Conservation (phyloP, 495 filamentous ascomycete genomes). For the Cetradonia linearis region DNA sequence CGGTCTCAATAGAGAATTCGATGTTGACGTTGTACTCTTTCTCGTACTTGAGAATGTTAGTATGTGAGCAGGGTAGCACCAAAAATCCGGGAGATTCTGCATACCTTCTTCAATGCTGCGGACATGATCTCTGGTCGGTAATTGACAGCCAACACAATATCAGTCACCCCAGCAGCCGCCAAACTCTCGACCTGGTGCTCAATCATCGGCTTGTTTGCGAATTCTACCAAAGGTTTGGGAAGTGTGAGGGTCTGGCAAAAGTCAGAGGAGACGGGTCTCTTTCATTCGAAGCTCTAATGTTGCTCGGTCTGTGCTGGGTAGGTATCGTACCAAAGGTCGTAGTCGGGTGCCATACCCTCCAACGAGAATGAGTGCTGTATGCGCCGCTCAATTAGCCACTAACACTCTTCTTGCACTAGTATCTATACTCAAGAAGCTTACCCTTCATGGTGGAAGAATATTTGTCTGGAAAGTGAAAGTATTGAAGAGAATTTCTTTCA, state of each 20-base stretch:
- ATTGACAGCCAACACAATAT: slow-evolving; percentile 97
- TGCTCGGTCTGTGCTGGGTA: slow-evolving; percentile 19
- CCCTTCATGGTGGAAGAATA: slow-evolving; percentile 11
- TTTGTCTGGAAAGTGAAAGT: not conserved
- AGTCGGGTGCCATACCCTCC: slow-evolving; percentile 98
- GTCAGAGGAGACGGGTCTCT: slow-evolving; percentile 15
- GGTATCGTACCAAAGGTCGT: slow-evolving; percentile 77
- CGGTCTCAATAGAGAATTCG: slow-evolving; percentile 90
- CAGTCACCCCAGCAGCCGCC: slow-evolving; percentile 89
- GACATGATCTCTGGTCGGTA: slow-evolving; percentile 97
- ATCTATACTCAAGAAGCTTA: not conserved
- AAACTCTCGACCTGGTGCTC: slow-evolving; percentile 93
- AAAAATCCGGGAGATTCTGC: slow-evolving; percentile 9
- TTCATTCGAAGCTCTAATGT: not conserved
- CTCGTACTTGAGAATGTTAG: slow-evolving; percentile 56
- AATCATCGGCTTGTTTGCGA: slow-evolving; percentile 98
- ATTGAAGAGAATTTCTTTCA: not conserved
- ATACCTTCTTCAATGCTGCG: slow-evolving; percentile 56
- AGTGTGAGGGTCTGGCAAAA: slow-evolving; percentile 76
- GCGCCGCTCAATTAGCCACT: slow-evolving; percentile 2
- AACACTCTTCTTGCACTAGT: not conserved
- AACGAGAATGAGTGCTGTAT: slow-evolving; percentile 92
- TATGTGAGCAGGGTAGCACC: not conserved
- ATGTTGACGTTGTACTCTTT: slow-evolving; percentile 85
- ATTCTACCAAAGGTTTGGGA: slow-evolving; percentile 95